phyloP scores from a whole-genome alignment of 2,329 filamentous ascomycete species.

The Ophiosphaerella narmari region DNA sequence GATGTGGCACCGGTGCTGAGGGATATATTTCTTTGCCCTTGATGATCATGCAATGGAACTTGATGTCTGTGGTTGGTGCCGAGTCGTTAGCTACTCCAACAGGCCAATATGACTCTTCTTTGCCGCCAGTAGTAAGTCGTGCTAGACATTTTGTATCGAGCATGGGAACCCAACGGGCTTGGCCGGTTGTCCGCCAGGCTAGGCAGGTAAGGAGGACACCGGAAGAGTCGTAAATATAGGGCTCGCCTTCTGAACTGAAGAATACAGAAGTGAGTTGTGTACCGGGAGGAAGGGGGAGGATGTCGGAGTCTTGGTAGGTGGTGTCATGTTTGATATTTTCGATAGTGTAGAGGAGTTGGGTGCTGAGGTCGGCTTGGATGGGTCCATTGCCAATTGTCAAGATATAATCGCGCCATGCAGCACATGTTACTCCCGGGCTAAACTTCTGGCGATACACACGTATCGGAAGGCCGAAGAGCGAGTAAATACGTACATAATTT shows the following conservation, averaged over 20 bases:
- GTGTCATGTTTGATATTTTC: constrained; percentile 94
- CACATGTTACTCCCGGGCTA: constrained; percentile 86
- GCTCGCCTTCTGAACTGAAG: constrained; percentile 92
- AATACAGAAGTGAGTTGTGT: constrained; percentile 80
- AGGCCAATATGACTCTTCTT: constrained; percentile 91
- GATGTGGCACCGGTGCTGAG: constrained; percentile 85
- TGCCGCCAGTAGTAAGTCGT: constrained; percentile 81
- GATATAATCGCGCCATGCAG: constrained; percentile 95
- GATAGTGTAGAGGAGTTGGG: constrained; percentile 84
- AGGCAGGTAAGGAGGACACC: constrained; percentile 85
- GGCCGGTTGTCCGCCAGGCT: constrained; percentile 85
- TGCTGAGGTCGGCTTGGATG: constrained; percentile 75
- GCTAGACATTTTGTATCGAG: constrained; percentile 85
- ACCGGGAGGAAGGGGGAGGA: constrained; percentile 78
- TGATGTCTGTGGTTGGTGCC: constrained; percentile 70
- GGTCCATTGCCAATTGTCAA: constrained; percentile 93
- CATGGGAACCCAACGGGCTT: constrained; percentile 89
- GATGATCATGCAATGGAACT: constrained; percentile 98
- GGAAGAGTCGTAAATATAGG: constrained; percentile 92
- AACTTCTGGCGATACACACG: constrained; percentile 91
- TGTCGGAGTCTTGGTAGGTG: constrained; percentile 92
- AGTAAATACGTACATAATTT: constrained; percentile 91
- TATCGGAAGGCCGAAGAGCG: constrained; percentile 86
- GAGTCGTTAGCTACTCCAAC: constrained; percentile 83
- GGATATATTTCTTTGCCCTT: constrained; percentile 87